These are phyloP conservation scores for Myriosclerotinia curreyana DNA, from an alignment of 2,329 filamentous ascomycete species.

Conservation along the genomic window DNA sequence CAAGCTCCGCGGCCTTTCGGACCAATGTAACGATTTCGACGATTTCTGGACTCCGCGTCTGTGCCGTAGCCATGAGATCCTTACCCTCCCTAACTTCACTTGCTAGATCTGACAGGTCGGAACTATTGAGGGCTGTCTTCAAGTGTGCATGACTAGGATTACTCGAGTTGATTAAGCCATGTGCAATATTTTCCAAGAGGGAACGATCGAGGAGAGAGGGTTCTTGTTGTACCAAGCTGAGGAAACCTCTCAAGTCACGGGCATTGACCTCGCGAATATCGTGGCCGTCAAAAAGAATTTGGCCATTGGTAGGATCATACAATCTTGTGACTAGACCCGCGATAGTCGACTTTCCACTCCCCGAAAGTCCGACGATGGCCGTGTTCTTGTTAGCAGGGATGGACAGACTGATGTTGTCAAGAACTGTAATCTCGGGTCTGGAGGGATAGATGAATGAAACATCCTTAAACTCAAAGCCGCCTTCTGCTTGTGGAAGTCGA, in stretches of 20 bases:
- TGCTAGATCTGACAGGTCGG: constrained; percentile 50
- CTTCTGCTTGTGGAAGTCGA: constrained; percentile 21
- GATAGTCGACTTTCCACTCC: constrained; percentile 57
- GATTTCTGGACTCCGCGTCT: constrained; percentile 5
- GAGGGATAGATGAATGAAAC: constrained; percentile 35
- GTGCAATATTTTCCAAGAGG: constrained; percentile 39
- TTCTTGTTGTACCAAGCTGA: constrained; percentile 54
- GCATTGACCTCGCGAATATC: constrained; percentile 26
- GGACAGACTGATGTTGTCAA: constrained; percentile 37
- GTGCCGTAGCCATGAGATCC: constrained; percentile 38
- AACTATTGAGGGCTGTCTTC: constrained; percentile 40
- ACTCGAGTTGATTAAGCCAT: constrained; percentile 45
- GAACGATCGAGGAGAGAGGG: constrained; percentile 52
- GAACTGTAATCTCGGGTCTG: constrained; percentile 34
- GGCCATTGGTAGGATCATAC: constrained; percentile 50
- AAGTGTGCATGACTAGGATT: constrained; percentile 51
- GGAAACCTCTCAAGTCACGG: constrained; percentile 43
- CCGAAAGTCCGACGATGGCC: constrained; percentile 57
- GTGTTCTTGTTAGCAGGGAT: constrained; percentile 43
- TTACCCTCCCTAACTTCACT: constrained; percentile 51
- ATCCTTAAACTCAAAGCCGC: constrained; percentile 12
- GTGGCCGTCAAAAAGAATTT: constrained; percentile 27
- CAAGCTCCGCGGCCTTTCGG: constrained; percentile 51
- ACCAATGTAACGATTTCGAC: constrained; percentile 40
- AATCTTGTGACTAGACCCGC: constrained; percentile 54